Evolutionary conservation across 768 basidiomycete genomes (phyloP).

Genomic region (Suillus paluster): DNA sequence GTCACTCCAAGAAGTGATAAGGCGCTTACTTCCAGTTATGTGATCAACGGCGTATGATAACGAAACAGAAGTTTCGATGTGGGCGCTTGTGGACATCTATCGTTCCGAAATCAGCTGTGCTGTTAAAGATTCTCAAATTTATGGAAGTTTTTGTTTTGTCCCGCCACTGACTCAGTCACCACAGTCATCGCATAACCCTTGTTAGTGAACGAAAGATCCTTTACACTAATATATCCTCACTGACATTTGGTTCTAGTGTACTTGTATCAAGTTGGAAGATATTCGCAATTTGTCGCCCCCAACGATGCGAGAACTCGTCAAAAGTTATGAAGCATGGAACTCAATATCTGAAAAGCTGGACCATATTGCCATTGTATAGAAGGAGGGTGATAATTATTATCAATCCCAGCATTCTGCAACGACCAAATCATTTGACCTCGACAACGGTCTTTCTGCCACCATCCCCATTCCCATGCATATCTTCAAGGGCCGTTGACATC

Average conservation of each 20-base stretch:
- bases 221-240: background rate
- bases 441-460: background rate
- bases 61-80: background rate
- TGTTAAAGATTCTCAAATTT: too few relatives aligned
- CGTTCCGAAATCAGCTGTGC: too few relatives aligned
- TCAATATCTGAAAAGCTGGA: background rate
- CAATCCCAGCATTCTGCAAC: background rate
- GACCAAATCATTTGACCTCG: background rate
- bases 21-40: background rate
- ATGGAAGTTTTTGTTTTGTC: background rate
- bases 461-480: background rate
- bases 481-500: background rate
- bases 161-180: background rate
- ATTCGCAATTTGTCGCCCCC: background rate
- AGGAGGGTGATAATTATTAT: background rate
- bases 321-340: background rate
- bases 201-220: background rate
- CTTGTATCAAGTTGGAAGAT: background rate
- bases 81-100: background rate
- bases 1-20: too few relatives aligned
- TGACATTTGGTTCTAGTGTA: background rate
- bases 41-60: background rate
- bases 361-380: background rate
- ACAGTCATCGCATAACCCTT: background rate
- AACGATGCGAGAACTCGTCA: background rate